Evolutionary conservation across 257 asterid species (phyloP).

Genomic region (Nicotiana undulata): DNA sequence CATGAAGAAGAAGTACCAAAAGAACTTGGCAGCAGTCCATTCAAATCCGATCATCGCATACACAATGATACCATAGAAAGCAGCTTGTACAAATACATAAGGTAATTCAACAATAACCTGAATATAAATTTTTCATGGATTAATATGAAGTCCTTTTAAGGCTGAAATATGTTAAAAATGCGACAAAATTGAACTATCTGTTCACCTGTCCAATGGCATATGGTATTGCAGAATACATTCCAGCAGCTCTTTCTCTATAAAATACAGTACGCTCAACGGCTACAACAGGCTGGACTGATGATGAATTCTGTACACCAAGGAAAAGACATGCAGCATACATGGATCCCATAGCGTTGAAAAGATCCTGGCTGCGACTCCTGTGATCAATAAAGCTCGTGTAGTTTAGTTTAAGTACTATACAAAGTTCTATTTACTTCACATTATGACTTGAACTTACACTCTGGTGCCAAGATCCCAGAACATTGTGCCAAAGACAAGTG

Average conservation of each 20-base stretch:
- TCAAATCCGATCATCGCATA: slow-evolving; percentile 45
- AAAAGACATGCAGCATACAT: slow-evolving; percentile 13
- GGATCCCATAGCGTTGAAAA: slow-evolving; percentile 12
- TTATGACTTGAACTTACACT: slow-evolving; percentile 21
- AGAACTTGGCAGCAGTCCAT: slow-evolving; percentile 35
- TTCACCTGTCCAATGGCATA: slow-evolving; percentile 47
- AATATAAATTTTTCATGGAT: background rate
- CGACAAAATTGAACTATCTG: slow-evolving; percentile 21
- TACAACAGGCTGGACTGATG: slow-evolving; percentile 35
- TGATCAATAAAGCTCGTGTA: slow-evolving; percentile 24
- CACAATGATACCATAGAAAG: slow-evolving; percentile 20
- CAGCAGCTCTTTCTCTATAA: slow-evolving; percentile 52
- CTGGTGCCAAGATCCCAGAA: slow-evolving; percentile 54
- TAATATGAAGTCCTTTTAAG: background rate
- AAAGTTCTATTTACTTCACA: background rate
- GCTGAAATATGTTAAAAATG: background rate
- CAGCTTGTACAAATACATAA: slow-evolving; percentile 33
- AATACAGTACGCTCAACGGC: slow-evolving; percentile 39
- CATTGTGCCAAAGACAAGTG: slow-evolving; percentile 39
- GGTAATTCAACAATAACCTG: slow-evolving; percentile 45
- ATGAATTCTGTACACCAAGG: slow-evolving; percentile 10
- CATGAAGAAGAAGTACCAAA: slow-evolving; percentile 37
- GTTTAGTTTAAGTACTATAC: slow-evolving; percentile 2
- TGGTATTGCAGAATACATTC: slow-evolving; percentile 53
- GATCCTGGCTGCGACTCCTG: background rate